These are phyloP conservation scores for Tolypocladium amazonense DNA, from an alignment of 2,329 filamentous ascomycete species.

Conservation along the genomic window DNA sequence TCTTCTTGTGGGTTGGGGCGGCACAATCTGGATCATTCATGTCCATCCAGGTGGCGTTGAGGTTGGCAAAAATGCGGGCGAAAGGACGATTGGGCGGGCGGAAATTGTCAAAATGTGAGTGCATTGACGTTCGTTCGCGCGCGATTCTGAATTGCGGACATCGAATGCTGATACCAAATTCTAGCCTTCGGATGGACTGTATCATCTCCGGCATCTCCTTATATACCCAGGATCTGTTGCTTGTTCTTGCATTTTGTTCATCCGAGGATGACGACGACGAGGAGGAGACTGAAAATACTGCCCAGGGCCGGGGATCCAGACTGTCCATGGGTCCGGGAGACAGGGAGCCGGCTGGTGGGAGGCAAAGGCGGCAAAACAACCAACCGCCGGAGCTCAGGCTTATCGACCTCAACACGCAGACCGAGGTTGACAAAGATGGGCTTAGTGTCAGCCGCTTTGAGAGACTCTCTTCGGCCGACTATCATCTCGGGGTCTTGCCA, in stretches of 20 bases:
- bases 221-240: constrained; percentile 83
- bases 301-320: constrained; percentile 29
- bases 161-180: background rate
- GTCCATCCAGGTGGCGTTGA: constrained; percentile 67
- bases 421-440: constrained; percentile 79
- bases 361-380: constrained; percentile 65
- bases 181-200: constrained; percentile 85
- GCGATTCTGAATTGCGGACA: background rate
- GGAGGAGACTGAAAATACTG: constrained; percentile 15
- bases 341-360: constrained; percentile 53
- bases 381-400: constrained; percentile 81
- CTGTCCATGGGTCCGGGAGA: constrained; percentile 36
- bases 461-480: constrained; percentile 76
- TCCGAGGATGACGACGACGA: constrained; percentile 58
- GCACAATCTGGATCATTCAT: constrained; percentile 91
- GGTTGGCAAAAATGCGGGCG: constrained; percentile 54
- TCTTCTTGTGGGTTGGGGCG: constrained; percentile 88
- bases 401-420: constrained; percentile 78
- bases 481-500: constrained; percentile 77
- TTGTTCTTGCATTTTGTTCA: constrained; percentile 84
- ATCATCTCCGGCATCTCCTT: constrained; percentile 94
- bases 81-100: constrained; percentile 65
- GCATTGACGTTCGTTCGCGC: background rate
- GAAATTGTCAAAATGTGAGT: constrained; percentile 89
- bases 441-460: constrained; percentile 81